phyloP scores from a whole-genome alignment of 2,329 filamentous ascomycete species.

The Tolypocladium tundrense region DNA sequence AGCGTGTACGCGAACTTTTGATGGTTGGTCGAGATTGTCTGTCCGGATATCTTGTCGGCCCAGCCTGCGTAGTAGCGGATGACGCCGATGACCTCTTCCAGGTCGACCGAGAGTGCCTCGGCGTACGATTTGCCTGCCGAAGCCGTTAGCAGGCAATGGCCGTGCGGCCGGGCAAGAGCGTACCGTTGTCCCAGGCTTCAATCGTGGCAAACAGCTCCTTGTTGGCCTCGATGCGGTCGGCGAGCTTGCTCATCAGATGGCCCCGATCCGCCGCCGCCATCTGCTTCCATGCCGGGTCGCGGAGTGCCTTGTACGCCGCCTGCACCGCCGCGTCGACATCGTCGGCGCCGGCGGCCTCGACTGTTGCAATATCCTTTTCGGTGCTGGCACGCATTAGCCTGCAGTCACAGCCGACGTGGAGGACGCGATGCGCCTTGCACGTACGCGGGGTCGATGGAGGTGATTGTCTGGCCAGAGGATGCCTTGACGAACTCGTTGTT shows the following conservation, averaged over 20 bases:
- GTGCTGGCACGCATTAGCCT: conserved; percentile 20
- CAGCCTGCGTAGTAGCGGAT: conserved; percentile 69
- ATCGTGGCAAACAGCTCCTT: conserved; percentile 35
- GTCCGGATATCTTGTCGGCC: conserved; percentile 69
- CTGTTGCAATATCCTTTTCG: conserved; percentile 19
- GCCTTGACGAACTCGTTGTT: conserved; percentile 64
- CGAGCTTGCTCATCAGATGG: conserved; percentile 58
- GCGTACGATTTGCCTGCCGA: conserved; percentile 38
- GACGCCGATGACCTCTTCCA: conserved; percentile 34
- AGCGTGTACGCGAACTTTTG: conserved; percentile 67
- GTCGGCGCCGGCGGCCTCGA: conserved; percentile 16
- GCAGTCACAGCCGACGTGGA: neutral
- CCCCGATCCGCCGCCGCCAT: conserved; percentile 58
- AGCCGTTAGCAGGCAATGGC: neutral
- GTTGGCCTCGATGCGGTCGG: conserved; percentile 59
- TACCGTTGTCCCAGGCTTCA: conserved; percentile 77
- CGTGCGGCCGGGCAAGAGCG: conserved; percentile 1
- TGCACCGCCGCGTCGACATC: conserved; percentile 22
- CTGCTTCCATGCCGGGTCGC: conserved; percentile 57
- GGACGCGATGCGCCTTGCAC: neutral
- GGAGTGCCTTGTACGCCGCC: conserved; percentile 55
- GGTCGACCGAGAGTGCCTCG: conserved; percentile 55
- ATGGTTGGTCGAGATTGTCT: conserved; percentile 60
- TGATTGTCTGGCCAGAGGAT: conserved; percentile 44
- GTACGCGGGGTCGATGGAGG: conserved; percentile 44